Base-by-base conservation (phyloP, 257 asterid genomes). In the Fraxinus americana region DNA sequence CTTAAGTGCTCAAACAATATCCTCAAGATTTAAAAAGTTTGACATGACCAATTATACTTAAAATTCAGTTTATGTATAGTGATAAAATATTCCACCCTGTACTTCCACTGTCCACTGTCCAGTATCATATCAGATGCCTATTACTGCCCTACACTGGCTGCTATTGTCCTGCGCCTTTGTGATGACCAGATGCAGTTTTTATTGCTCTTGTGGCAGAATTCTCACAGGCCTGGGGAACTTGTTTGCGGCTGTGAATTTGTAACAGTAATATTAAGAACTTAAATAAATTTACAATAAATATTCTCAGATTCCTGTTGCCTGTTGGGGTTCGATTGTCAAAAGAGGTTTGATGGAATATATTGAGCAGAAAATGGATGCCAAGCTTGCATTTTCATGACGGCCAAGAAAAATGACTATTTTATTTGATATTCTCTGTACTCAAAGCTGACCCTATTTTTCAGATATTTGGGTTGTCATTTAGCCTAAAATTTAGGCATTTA, bases 301-400 rank as follows among this genome's bases (percentile, higher is more conserved):
- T 8, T 45, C 68, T 35, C 35, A 73, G 66, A 25, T 66, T 71
- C 50, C n/a, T 32, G 8, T 38, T 41, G 21, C 63, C n/a, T 43
- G 8, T 38, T 41, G 29, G 69, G 70, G 57, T 52, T 36, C 32
- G 16, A 67, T 59, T 73, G 67, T 30, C 35, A n/a, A 21, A n/a
- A 21, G 21, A 66, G 54, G 27, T 0, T 67, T 52, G 21, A 12
- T 43, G 48, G 14, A 12, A 10, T 10, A 4, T 19, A 65, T 68
- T 35, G 68, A 32, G 45, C 17, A 29, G 29, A 5, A 17, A 27
- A 63, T n/a, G 57, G 45, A 38, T 30, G 34, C 34, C 67, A 1
- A 7, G 45, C 43, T 70, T 70, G 57, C 77, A 59, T 70, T 63
- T 36, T 69, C 54, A 39, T 79, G 78, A 52, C 0, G 30, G 35